Evolutionary conservation across 1,139 yeast genomes (phyloP), one percentile per base, ranked within the genome.

Genomic region (Diutina ranongensis): DNA sequence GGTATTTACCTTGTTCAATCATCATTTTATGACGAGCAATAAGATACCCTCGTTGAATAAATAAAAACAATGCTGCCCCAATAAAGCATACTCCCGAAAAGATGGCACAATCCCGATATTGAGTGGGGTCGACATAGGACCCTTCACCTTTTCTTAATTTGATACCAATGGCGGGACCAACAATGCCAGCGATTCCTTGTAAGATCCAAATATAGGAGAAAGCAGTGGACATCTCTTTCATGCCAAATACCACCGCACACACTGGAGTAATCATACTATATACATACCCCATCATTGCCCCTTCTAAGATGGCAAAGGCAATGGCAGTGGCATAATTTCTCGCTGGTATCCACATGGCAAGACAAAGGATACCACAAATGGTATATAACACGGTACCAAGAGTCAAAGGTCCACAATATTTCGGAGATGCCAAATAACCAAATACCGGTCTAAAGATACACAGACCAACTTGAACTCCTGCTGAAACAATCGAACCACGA

Each of bases 261-360:
- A 38, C 42, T 5, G 42, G 42, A 10, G 42, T 22, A 4, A 25
- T n/a, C 42, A 38, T 38, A n/a, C 42, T 22, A 32, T 38, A 38
- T 9, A 53, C 60, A 68, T 74, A 65, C 1, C 82, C 81, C 74
- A 76, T 74, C 20, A 71, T 46, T 4, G 66, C 60, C 33, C 83
- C 83, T 47, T 61, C 64, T 5, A 75, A 49, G 32, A 76, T 45
- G 2, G 74, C 74, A 53, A 74, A 71, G 2, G 60, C 66, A 18
- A 74, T 56, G 2, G 77, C 70, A 3, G 78, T 72, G 2, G 78
- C 78, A 51, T 61, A 72, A 52, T 73, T 75, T 45, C 74, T 59
- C 13, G 78, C 71, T 2, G 82, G 81, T 35, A 78, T 68, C 85
- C 85, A 80, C 75, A 79, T 74, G 2, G 78, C 80, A 35, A 63